Evolutionary conservation across 192 early-diverging fungal genomes (phyloP), one percentile per base, ranked within the genome.

Genomic region (Rhizophagus prolifer): DNA sequence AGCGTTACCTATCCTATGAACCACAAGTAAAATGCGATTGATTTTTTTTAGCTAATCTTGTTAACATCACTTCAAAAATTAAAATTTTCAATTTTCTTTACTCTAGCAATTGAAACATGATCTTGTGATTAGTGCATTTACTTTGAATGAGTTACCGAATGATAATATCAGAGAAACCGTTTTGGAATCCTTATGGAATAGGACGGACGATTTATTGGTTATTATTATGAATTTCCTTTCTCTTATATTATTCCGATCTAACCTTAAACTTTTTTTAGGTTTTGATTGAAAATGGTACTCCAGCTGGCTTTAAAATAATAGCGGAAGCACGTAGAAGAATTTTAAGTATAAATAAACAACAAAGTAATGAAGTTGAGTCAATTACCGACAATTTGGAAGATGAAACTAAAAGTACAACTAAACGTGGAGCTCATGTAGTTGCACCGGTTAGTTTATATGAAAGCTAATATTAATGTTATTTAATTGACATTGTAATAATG

Each of bases 241-340:
- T 6, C 7, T 72, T 31, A 12, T 58, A 21, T 28, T 47, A 30
- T 38, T 30, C 5, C n/a, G 4, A 5, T 44, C 26, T n/a, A 47
- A 44, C 12, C 19, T 34, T 21, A 41, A 23, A 2, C 34, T 25
- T 44, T 19, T 30, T 65, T 25, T 66, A 86, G 85, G 85, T 94
- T n/a, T 79, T 96, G 61, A 86, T 96, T 31, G 95, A 96, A 62
- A 88, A 93, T 12, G 95, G 95, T 10, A 93, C 91, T 14, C 92
- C 93, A 0, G 82, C 85, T 59, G 91, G 93, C 8, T 91, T 90
- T 70, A 80, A 87, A 19, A 82, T 84, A n/a, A 85, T 96, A 63
- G 86, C 86, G 0, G 81, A 88, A 26, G 94, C 93, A 0, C 84
- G 95, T 47, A 82, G 88, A 25, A 87, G 85, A 76, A 87, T 96